phyloP scores from a whole-genome alignment of 495 filamentous ascomycete genomes.

The Podospora pseudoanserina region DNA sequence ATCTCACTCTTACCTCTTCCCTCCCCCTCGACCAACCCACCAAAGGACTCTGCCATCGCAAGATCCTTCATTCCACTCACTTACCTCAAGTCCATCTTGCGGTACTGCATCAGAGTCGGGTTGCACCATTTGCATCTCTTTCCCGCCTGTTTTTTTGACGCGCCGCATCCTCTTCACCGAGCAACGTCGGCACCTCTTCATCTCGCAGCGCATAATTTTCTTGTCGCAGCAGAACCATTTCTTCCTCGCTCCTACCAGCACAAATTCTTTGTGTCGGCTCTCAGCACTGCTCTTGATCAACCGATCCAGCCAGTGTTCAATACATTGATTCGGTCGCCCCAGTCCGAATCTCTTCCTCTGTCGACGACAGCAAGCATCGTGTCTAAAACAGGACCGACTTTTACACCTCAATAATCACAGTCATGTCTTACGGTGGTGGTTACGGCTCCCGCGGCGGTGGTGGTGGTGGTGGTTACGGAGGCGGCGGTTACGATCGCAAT shows the following conservation, averaged over 20 bases:
- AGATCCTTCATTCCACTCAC: slow-evolving; percentile 10
- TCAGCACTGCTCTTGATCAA: not conserved
- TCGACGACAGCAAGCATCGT: not conserved
- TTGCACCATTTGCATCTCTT: not conserved
- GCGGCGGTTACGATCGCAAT: slow-evolving; percentile 30
- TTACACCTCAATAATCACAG: slow-evolving; percentile 50
- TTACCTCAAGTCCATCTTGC: slow-evolving; percentile 8
- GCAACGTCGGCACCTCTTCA: not conserved
- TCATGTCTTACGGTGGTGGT: slow-evolving; percentile 56
- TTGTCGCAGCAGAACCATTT: not conserved
- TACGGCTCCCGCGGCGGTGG: slow-evolving; percentile 53
- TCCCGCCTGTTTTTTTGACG: not conserved
- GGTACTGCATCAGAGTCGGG: slow-evolving; percentile 3
- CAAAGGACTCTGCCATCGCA: slow-evolving; percentile 11
- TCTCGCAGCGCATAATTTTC: not conserved
- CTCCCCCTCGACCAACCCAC: not conserved
- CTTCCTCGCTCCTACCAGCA: not conserved
- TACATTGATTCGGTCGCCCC: not conserved
- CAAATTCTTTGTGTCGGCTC: not conserved
- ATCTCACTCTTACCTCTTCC: slow-evolving; percentile 8
- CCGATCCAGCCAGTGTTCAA: not conserved
- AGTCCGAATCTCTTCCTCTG: not conserved
- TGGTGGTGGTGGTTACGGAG: slow-evolving; percentile 40
- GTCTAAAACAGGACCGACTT: not conserved
- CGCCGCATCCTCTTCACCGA: not conserved